Percentiles rank a stretch among this genome's conserved stretches.
These are phyloP conservation scores for Aspergillus melleus DNA, from an alignment of 2,329 filamentous ascomycete genomes.

Conservation along the genomic window DNA sequence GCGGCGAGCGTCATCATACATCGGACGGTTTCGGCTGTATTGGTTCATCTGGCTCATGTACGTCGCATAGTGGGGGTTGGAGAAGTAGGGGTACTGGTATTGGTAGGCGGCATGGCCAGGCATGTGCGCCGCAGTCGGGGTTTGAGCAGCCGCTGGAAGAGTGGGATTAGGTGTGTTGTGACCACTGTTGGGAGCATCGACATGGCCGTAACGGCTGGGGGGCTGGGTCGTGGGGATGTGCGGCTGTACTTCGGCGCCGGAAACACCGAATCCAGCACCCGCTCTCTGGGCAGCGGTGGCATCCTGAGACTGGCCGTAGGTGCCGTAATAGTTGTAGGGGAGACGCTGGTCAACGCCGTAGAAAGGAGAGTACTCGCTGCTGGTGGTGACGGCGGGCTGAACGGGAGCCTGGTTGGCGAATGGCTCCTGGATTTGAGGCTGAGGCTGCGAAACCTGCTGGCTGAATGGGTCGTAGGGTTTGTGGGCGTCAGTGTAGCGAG, in stretches of 20 bases:
- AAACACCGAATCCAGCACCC: conserved; percentile 71
- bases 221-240: conserved; percentile 67
- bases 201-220: conserved; percentile 68
- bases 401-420: conserved; percentile 55
- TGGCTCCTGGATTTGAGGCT: conserved; percentile 64
- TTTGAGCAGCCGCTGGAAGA: conserved; percentile 56
- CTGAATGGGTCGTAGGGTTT: conserved; percentile 88
- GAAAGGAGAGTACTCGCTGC: conserved; percentile 80
- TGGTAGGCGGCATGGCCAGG: conserved; percentile 52
- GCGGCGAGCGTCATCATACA: conserved; percentile 51
- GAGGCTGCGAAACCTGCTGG: conserved; percentile 65
- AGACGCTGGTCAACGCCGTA: conserved; percentile 77
- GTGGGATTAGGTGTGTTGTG: conserved; percentile 87
- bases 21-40: conserved; percentile 50
- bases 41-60: conserved; percentile 60
- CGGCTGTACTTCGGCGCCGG: conserved; percentile 60
- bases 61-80: conserved; percentile 61
- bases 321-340: conserved; percentile 72
- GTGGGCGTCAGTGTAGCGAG: conserved; percentile 61
- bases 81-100: conserved; percentile 63
- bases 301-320: conserved; percentile 70
- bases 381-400: conserved; percentile 58
- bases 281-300: conserved; percentile 69
- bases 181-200: conserved; percentile 79
- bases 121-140: conserved; percentile 54